These are phyloP conservation scores for Solioccasus polychromus DNA, from an alignment of 768 basidiomycete species.

Conservation along the genomic window DNA sequence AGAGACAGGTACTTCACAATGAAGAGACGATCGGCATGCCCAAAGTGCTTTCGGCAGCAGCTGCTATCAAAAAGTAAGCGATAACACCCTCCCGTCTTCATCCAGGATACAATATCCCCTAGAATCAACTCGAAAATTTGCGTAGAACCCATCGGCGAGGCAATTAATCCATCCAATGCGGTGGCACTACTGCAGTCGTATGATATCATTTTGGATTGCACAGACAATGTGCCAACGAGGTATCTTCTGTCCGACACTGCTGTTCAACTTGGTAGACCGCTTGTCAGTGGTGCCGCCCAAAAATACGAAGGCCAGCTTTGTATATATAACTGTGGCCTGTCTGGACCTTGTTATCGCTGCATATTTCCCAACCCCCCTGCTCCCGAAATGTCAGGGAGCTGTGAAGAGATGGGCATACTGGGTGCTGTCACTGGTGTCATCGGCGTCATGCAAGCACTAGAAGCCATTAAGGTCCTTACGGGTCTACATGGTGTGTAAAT, in stretches of 20 bases:
- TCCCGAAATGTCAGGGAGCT: constrained; percentile 62
- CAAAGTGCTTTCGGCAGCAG: constrained; percentile 82
- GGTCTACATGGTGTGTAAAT: constrained; percentile 57
- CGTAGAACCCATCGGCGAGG: constrained; percentile 51
- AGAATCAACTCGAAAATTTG: constrained; percentile 76
- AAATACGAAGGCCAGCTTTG: constrained; percentile 80
- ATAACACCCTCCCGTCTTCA: not conserved
- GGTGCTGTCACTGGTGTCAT: constrained; percentile 89
- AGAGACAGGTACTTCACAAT: constrained; percentile 89
- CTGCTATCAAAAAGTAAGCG: constrained; percentile 60
- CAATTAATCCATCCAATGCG: constrained; percentile 64
- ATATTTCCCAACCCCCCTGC: constrained; percentile 82
- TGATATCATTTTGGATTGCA: constrained; percentile 87
- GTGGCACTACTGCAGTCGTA: constrained; percentile 56
- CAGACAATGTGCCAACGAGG: constrained; percentile 88
- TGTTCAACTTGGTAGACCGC: constrained; percentile 70
- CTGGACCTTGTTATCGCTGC: constrained; percentile 92
- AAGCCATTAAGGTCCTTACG: constrained; percentile 76
- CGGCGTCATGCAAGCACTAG: constrained; percentile 85
- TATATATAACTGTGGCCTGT: constrained; percentile 62
- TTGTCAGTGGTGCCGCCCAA: constrained; percentile 93
- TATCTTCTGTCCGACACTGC: constrained; percentile 90
- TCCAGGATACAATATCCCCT: constrained; percentile 4
- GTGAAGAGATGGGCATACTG: constrained; percentile 86
- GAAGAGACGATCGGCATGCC: constrained; percentile 65